Conservation (phyloP, 1,284 basidiomycete species). For the Microbotryum violaceum region DNA sequence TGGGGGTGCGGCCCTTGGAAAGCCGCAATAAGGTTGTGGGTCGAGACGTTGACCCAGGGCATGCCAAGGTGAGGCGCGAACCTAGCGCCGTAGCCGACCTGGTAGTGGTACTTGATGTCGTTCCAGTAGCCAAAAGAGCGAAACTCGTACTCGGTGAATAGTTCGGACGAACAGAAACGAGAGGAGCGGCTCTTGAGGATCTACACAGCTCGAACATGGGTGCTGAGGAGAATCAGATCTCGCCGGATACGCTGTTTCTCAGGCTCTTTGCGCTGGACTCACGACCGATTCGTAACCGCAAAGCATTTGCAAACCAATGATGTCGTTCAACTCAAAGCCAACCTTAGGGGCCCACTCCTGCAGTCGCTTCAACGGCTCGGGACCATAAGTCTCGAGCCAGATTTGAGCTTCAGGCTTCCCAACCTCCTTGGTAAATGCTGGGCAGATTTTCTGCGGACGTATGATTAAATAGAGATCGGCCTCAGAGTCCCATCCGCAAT, state of each 20-base stretch:
- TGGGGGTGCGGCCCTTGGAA: conserved; percentile 12
- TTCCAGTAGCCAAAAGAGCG: conserved; percentile 42
- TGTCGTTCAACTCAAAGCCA: conserved; percentile 38
- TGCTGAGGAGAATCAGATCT: background rate
- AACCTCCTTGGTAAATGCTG: conserved; percentile 42
- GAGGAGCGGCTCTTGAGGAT: conserved; percentile 34
- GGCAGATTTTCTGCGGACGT: conserved; percentile 41
- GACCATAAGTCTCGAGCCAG: conserved; percentile 42
- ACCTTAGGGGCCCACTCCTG: conserved; percentile 32
- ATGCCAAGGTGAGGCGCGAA: conserved; percentile 43
- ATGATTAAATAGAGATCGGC: background rate
- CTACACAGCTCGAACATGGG: conserved; percentile 11
- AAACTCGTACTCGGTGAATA: conserved; percentile 43
- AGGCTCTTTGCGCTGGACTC: background rate
- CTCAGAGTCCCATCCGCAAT: background rate
- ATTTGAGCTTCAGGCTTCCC: conserved; percentile 41
- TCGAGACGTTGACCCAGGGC: conserved; percentile 43
- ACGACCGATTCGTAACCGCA: conserved; percentile 45
- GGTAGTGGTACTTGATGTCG: conserved; percentile 40
- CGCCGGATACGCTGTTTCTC: too few species aligned
- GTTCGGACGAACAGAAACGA: conserved; percentile 37
- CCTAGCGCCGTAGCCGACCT: conserved; percentile 42
- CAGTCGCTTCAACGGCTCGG: conserved; percentile 37
- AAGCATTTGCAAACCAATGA: conserved; percentile 44
- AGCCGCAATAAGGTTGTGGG: conserved; percentile 36